Conservation (phyloP, 1,139 yeast species). For the Blastobotrys illinoisensis region DNA sequence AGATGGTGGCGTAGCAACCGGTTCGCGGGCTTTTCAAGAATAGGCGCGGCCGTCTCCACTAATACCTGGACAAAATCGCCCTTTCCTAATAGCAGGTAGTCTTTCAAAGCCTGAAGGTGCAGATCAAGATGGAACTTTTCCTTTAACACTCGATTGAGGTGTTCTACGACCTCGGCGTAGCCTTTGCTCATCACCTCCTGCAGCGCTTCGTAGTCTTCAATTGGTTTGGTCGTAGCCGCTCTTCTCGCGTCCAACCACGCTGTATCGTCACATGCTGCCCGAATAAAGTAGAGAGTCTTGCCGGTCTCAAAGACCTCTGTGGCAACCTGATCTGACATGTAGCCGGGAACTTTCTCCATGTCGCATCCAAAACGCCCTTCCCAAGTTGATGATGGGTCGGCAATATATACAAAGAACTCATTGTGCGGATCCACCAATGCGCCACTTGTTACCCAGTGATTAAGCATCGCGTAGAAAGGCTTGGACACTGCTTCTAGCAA, state of each 20-base stretch:
- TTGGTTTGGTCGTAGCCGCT: conserved; percentile 10
- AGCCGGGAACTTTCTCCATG: conserved; percentile 50
- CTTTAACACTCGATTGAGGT: conserved; percentile 48
- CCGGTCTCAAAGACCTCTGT: conserved; percentile 69
- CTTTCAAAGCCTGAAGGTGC: conserved; percentile 60
- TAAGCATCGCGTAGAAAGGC: conserved; percentile 60
- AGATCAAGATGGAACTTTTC: conserved; percentile 45
- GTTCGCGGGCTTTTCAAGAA: conserved; percentile 58
- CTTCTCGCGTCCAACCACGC: conserved; percentile 48
- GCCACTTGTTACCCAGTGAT: conserved; percentile 69
- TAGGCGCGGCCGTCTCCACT: conserved; percentile 48
- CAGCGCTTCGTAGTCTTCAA: conserved; percentile 32
- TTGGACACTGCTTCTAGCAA: conserved; percentile 47
- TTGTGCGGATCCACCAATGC: conserved; percentile 48
- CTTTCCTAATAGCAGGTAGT: conserved; percentile 62
- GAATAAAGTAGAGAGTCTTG: conserved; percentile 63
- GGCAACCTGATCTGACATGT: conserved; percentile 46
- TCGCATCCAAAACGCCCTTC: conserved; percentile 30
- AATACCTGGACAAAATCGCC: conserved; percentile 74
- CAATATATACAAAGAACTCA: conserved; percentile 59
- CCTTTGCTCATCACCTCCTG: conserved; percentile 46
- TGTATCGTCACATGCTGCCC: conserved; percentile 56
- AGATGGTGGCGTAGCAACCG: conserved; percentile 61
- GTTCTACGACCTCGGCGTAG: conserved; percentile 52
- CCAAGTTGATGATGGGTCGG: conserved; percentile 26